Percentiles rank a stretch among this genome's conserved stretches.
Evolutionary conservation across 306 rosid genomes (phyloP).

Genomic region (Pyrus bretschneideri): DNA sequence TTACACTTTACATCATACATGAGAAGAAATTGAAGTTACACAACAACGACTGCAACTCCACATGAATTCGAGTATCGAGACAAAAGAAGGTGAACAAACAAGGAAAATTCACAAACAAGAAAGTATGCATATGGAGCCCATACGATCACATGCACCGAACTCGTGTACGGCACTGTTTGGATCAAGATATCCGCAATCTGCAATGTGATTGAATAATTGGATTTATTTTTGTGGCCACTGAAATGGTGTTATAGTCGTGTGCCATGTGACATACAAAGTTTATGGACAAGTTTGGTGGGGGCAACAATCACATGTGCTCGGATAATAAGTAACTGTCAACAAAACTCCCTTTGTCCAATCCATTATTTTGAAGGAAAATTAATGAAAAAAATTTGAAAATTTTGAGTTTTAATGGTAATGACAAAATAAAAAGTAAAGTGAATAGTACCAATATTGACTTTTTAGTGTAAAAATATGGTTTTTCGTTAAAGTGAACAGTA

Average conservation of each 20-base stretch:
- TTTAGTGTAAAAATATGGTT: too few relatives aligned
- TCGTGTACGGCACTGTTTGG: not conserved
- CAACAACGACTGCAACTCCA: not conserved
- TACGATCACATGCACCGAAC: slow-evolving; percentile 20
- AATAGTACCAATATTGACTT: too few relatives aligned
- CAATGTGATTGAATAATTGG: not conserved
- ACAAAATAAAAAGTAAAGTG: too few relatives aligned
- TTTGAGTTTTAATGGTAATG: too few relatives aligned
- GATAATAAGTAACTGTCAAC: not conserved
- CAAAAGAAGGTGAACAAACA: not conserved
- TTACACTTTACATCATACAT: not conserved
- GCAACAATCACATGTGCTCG: slow-evolving; percentile 21
- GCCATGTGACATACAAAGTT: slow-evolving; percentile 22
- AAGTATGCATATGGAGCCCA: not conserved
- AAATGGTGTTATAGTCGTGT: not conserved
- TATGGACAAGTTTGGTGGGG: slow-evolving; percentile 28
- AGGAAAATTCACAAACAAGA: not conserved
- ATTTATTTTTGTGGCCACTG: not conserved
- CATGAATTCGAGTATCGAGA: not conserved
- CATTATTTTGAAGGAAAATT: not conserved
- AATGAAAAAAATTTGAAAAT: too few relatives aligned
- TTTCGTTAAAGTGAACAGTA: too few relatives aligned
- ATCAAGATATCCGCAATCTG: too few relatives aligned
- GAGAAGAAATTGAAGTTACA: not conserved
- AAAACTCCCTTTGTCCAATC: slow-evolving; percentile 5